Evolutionary conservation across 805 yeast species (phyloP).

Genomic region (Zygoascus biomembranicola): DNA sequence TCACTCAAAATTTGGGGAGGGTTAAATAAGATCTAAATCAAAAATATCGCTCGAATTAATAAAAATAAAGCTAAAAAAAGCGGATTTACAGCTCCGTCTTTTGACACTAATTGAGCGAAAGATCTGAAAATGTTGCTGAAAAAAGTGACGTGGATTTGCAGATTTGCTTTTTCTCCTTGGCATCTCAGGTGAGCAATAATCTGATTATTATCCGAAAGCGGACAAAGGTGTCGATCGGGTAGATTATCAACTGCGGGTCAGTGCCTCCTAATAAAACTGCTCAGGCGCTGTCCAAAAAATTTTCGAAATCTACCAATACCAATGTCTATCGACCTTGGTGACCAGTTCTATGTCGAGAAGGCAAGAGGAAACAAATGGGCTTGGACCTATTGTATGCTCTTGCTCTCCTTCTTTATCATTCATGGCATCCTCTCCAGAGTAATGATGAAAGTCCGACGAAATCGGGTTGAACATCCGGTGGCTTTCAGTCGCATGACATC

Average conservation of each 20-base stretch:
- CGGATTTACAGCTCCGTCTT: no score
- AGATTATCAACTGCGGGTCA: neutral
- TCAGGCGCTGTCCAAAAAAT: neutral
- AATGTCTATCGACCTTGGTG: conserved; percentile 29
- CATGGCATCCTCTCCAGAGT: conserved; percentile 40
- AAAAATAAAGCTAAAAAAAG: no score
- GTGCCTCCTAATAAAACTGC: neutral
- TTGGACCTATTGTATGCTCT: conserved; percentile 30
- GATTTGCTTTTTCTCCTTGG: neutral
- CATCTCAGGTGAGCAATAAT: neutral
- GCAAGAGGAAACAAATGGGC: conserved; percentile 31
- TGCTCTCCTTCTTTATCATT: conserved; percentile 23
- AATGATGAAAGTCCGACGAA: conserved; percentile 17
- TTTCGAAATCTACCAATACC: neutral
- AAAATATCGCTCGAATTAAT: no score
- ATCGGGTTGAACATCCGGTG: neutral
- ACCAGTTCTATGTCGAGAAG: conserved; percentile 34
- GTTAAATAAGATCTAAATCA: no score
- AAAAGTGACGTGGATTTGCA: no score
- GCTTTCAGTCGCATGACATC: conserved; percentile 8
- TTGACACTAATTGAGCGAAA: no score
- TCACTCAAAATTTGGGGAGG: no score
- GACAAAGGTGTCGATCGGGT: neutral
- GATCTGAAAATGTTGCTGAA: no score
- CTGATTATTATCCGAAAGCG: neutral